phyloP scores from a whole-genome alignment of 2,329 filamentous ascomycete genomes.

The Nigrospora osmanthi region DNA sequence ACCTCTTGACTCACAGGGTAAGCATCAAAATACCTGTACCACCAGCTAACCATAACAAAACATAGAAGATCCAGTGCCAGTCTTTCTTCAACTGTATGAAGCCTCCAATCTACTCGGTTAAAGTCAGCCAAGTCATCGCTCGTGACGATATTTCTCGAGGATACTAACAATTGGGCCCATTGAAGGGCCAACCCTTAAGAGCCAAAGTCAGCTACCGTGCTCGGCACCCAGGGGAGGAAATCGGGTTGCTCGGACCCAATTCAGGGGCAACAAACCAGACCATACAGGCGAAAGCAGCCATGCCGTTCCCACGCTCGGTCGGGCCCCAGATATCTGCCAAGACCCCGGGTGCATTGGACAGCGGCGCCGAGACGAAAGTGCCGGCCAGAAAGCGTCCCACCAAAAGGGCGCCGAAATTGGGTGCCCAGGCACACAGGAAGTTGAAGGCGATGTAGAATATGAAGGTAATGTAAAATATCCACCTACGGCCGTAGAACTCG shows the following conservation, averaged over 20 bases:
- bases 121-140: too few species aligned
- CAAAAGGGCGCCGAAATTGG: too few species aligned
- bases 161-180: slow-evolving; percentile 32
- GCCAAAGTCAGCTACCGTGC: not conserved
- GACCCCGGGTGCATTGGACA: slow-evolving; percentile 41
- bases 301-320: slow-evolving; percentile 41
- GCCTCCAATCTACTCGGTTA: slow-evolving; percentile 29
- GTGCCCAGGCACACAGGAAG: too few species aligned
- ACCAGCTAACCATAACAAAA: slow-evolving; percentile 34
- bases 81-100: slow-evolving; percentile 47
- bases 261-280: slow-evolving; percentile 31
- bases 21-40: slow-evolving; percentile 37
- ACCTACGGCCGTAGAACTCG: too few species aligned
- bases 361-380: too few species aligned
- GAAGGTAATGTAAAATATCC: too few species aligned
- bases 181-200: not conserved
- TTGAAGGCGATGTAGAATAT: too few species aligned
- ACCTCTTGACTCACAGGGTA: slow-evolving; percentile 16
- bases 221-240: too few species aligned
- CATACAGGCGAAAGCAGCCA: slow-evolving; percentile 45
- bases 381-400: too few species aligned
- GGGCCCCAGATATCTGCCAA: slow-evolving; percentile 46
- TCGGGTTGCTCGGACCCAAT: not conserved
- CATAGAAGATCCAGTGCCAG: slow-evolving; percentile 47
- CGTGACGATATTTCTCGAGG: too few species aligned